phyloP scores from a whole-genome alignment of 805 yeast species.

The Saccharomycopsis vini region DNA sequence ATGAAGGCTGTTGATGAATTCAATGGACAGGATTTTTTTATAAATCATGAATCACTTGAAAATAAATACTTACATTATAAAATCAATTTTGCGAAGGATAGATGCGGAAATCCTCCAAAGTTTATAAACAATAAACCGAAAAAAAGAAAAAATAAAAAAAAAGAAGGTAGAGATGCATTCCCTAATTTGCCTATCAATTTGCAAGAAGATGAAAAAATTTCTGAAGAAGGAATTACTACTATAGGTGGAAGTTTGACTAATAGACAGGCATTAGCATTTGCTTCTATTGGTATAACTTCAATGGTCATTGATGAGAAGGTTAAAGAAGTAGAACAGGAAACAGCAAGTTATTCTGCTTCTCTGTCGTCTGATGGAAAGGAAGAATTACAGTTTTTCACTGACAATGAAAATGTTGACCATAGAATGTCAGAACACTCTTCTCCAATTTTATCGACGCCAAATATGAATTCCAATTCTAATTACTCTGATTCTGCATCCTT shows the following conservation, averaged over 20 bases:
- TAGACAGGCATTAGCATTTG: conserved; percentile 18
- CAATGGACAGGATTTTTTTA: conserved; percentile 29
- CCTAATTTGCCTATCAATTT: not conserved
- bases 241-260: conserved; percentile 10
- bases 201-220: not conserved
- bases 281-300: conserved; percentile 17
- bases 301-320: conserved; percentile 5
- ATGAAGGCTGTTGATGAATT: conserved; percentile 56
- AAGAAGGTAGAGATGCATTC: not conserved
- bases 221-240: not conserved
- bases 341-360: too few species aligned
- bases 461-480: not conserved
- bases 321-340: not conserved
- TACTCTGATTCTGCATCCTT: not conserved
- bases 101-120: conserved; percentile 72
- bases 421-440: too few species aligned
- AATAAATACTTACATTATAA: conserved; percentile 45
- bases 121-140: conserved; percentile 24
- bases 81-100: conserved; percentile 65
- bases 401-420: too few species aligned
- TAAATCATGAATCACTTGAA: conserved; percentile 31
- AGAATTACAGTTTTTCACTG: too few species aligned
- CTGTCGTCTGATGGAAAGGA: too few species aligned
- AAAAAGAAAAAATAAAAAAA: conserved; percentile 8
- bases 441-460: not conserved